Evolutionary conservation across 768 basidiomycete genomes (phyloP).

Genomic region (Fomitopsis serialis): DNA sequence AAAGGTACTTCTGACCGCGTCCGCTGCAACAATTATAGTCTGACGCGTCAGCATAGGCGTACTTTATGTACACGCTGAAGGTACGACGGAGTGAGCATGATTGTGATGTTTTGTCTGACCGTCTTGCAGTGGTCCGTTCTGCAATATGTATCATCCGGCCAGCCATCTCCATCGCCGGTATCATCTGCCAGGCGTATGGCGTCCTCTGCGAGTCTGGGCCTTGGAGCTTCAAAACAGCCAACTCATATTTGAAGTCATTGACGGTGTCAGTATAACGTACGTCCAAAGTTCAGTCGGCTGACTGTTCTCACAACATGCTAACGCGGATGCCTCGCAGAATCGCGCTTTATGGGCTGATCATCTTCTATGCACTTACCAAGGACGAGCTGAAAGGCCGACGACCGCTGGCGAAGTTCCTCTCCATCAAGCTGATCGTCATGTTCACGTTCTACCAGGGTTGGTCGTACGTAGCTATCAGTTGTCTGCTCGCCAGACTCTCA

Average conservation of each 20-base stretch:
- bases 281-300: too few relatives aligned
- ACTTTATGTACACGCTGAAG: slow-evolving; percentile 89
- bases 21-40: neutral
- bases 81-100: slow-evolving; percentile 29
- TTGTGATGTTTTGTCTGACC: neutral
- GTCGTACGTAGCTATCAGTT: slow-evolving; percentile 38
- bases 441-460: slow-evolving; percentile 87
- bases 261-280: slow-evolving; percentile 80
- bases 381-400: slow-evolving; percentile 73
- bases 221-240: slow-evolving; percentile 56
- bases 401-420: slow-evolving; percentile 80
- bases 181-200: slow-evolving; percentile 64
- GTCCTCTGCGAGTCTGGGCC: slow-evolving; percentile 66
- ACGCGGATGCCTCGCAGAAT: slow-evolving; percentile 47
- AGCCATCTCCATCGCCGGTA: slow-evolving; percentile 65
- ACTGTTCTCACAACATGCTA: too few relatives aligned
- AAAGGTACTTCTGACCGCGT: slow-evolving; percentile 38
- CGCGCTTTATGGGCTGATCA: slow-evolving; percentile 79
- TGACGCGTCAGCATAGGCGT: slow-evolving; percentile 40
- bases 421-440: slow-evolving; percentile 85
- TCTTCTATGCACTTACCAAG: slow-evolving; percentile 79
- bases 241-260: slow-evolving; percentile 66
- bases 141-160: slow-evolving; percentile 83
- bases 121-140: slow-evolving; percentile 70
- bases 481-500: too few relatives aligned